These are phyloP conservation scores for Agaricus blazei DNA, from an alignment of 768 basidiomycete species.

Conservation along the genomic window DNA sequence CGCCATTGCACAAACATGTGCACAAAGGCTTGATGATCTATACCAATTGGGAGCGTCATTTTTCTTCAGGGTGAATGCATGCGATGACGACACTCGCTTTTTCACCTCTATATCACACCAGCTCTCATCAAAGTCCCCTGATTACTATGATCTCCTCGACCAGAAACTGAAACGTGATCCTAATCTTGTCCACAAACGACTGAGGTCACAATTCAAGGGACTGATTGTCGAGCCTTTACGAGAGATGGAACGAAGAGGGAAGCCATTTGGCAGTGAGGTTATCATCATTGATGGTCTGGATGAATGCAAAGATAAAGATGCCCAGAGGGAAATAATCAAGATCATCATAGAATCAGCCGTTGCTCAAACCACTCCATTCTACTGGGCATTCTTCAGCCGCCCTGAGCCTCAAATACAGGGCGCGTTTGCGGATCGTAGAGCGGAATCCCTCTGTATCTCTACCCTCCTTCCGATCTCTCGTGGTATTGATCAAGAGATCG, in stretches of 20 bases:
- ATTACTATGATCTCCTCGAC: background rate
- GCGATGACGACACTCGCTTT: background rate
- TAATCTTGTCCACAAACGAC: background rate
- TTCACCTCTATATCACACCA: slow-evolving; percentile 7
- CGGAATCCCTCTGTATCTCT: background rate
- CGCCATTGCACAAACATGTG: slow-evolving; percentile 2
- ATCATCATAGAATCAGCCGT: background rate
- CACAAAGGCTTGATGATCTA: background rate
- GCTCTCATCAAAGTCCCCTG: background rate
- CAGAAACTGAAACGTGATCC: background rate
- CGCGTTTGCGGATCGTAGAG: background rate
- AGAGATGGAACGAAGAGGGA: background rate
- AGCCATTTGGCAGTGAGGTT: background rate
- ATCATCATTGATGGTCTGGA: slow-evolving; percentile 2
- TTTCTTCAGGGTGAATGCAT: slow-evolving; percentile 8
- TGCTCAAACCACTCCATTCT: background rate
- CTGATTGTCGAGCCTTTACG: background rate
- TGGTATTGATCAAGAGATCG: too few species aligned
- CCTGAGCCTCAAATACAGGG: background rate
- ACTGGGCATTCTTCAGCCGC: slow-evolving; percentile 3
- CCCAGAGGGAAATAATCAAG: background rate
- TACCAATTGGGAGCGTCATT: slow-evolving; percentile 4
- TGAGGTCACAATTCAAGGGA: background rate
- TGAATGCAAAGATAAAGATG: background rate
- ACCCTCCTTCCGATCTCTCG: background rate